Evolutionary conservation across 2,329 filamentous ascomycete genomes (phyloP).

Genomic region (Pezicula radicicola): DNA sequence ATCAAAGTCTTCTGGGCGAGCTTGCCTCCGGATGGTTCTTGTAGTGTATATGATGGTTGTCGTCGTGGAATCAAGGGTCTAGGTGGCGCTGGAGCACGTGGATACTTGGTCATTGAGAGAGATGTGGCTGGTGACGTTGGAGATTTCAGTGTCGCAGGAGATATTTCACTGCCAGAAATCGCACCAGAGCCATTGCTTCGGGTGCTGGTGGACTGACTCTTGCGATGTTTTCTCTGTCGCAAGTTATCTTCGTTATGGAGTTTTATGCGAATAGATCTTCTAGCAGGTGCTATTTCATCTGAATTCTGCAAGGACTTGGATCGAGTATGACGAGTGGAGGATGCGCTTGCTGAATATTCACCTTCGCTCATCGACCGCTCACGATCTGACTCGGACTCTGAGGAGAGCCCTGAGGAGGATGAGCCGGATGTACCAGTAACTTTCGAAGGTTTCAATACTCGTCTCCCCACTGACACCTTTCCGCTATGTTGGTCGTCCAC

Average conservation of each 20-base stretch:
- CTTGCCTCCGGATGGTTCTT: slow-evolving; percentile 44
- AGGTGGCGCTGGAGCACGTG: slow-evolving; percentile 83
- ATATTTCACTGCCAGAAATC: slow-evolving; percentile 41
- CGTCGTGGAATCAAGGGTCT: slow-evolving; percentile 85
- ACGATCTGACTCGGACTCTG: slow-evolving; percentile 60
- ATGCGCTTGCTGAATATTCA: slow-evolving; percentile 12
- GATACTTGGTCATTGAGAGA: slow-evolving; percentile 78
- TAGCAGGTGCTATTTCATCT: slow-evolving; percentile 65
- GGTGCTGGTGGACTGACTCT: slow-evolving; percentile 46
- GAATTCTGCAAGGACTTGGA: slow-evolving; percentile 57
- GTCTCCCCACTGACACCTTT: slow-evolving; percentile 12
- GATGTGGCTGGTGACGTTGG: slow-evolving; percentile 77
- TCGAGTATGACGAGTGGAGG: slow-evolving; percentile 48
- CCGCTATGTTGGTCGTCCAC: slow-evolving; percentile 11
- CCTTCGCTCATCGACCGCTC: slow-evolving; percentile 25
- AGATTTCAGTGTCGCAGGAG: slow-evolving; percentile 82
- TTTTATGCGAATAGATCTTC: slow-evolving; percentile 87
- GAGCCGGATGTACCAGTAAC: slow-evolving; percentile 23
- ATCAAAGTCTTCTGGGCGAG: slow-evolving; percentile 88
- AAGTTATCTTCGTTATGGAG: slow-evolving; percentile 77
- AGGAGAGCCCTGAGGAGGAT: slow-evolving; percentile 64
- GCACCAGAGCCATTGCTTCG: slow-evolving; percentile 35
- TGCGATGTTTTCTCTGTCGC: slow-evolving; percentile 69
- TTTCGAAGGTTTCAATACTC: slow-evolving; percentile 14
- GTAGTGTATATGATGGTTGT: slow-evolving; percentile 77